Conservation (phyloP, 2,329 filamentous ascomycete genomes). For the Hymenoscyphus repandus region DNA sequence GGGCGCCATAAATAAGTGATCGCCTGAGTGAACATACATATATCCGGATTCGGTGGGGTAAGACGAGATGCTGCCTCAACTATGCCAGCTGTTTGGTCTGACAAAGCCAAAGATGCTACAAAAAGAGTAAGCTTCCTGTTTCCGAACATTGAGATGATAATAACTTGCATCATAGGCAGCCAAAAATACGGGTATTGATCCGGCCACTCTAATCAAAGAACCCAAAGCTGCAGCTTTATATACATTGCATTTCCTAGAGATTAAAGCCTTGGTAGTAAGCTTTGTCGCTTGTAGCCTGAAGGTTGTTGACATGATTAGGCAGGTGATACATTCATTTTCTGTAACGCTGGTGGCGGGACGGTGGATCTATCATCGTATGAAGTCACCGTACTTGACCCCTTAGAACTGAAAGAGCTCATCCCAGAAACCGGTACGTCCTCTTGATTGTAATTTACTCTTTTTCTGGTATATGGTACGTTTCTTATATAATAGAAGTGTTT, state of each 20-base stretch:
- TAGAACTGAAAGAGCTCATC: conserved; percentile 27
- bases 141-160: not conserved
- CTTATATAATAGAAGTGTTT: too few species aligned
- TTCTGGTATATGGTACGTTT: too few species aligned
- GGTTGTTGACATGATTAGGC: conserved; percentile 15
- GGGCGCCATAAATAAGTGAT: too few species aligned
- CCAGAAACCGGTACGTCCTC: conserved; percentile 19
- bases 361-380: conserved; percentile 33
- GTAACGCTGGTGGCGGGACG: conserved; percentile 31
- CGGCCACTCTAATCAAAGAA: conserved; percentile 13
- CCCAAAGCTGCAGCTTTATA: conserved; percentile 20
- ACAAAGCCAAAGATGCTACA: conserved; percentile 47
- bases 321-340: conserved; percentile 27
- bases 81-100: conserved; percentile 55
- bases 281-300: conserved; percentile 20
- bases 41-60: too few species aligned
- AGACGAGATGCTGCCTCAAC: too few species aligned
- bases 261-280: conserved; percentile 2
- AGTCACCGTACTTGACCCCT: conserved; percentile 13
- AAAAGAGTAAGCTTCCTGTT: conserved; percentile 38
- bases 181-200: conserved; percentile 5
- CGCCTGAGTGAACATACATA: too few species aligned
- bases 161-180: conserved; percentile 27
- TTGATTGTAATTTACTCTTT: too few species aligned
- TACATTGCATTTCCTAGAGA: conserved; percentile 9